Evolutionary conservation across 176 grass and related monocot species (phyloP), one percentile per base, ranked within the genome.

Genomic region (Raddia guianensis): DNA sequence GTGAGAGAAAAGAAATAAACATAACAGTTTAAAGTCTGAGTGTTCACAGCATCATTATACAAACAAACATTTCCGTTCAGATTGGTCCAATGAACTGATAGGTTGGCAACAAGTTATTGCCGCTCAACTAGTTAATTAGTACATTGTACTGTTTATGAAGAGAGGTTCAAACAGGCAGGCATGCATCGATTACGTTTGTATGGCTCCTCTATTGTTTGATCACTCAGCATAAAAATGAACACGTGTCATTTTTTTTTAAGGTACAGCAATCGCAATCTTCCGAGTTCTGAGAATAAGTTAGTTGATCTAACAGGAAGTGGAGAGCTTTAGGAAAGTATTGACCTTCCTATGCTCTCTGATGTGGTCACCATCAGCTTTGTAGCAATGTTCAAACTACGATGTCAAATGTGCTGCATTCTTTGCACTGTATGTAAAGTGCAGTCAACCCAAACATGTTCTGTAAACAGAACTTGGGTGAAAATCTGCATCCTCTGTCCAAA

Each of bases 401-500:
- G 50, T 98, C 96, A 69, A 93, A 95, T 54, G 80, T 91, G 72
- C 27, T 78, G 68, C 96, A 95, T 83, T 77, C 82, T 81, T 89
- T 62, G 33, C 96, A 98, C 44, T 91, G 87, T 44, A 95, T 93
- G 82, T 80, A 98, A 58, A 98, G 83, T 50, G 96, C 96, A 84
- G 83, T 95, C 32, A 98, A 63, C 57, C 89, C 89, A 81, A 95
- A 98, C 75, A 91, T 95, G 18, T 69, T 73, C 9, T 89, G 83
- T 49, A 93, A 83, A 76, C 88, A 93, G 76, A 95, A 95, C 40
- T 88, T 93, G 6, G 96, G 96, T 47, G 79, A 61, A 58, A 87
- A 76, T 91, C 87, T 95, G 86, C 95, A 98, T 74, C 92, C 95
- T 91, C 90, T 88, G 74, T 98, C 90, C 7, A 89, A 83, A 83